These are phyloP conservation scores for Globisporangium nodosum DNA, from an alignment of 352 stramenopile genomes.

Conservation along the genomic window DNA sequence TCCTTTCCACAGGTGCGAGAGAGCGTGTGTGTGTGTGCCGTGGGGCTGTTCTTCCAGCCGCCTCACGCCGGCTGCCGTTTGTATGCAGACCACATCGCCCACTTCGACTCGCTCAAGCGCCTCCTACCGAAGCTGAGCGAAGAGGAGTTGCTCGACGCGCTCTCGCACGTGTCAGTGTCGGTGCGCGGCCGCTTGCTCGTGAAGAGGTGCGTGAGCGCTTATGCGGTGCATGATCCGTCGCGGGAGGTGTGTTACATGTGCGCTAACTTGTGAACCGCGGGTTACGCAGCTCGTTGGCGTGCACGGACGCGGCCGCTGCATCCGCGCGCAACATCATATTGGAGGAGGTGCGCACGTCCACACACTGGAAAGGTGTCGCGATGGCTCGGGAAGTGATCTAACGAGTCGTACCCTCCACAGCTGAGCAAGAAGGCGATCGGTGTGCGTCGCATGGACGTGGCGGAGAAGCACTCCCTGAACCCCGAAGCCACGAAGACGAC, in stretches of 20 bases:
- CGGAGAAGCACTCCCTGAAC: constrained; percentile 33
- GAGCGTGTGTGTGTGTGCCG: no score
- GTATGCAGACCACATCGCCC: constrained; percentile 30
- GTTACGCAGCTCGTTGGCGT: constrained; percentile 24
- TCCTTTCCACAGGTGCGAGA: constrained; percentile 19
- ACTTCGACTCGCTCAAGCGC: constrained; percentile 38
- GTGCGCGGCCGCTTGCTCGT: constrained; percentile 36
- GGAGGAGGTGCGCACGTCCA: constrained; percentile 26
- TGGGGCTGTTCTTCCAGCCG: not conserved
- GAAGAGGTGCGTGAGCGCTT: constrained; percentile 21
- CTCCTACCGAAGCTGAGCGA: constrained; percentile 33
- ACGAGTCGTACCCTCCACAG: constrained; percentile 9
- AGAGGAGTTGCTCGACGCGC: constrained; percentile 31
- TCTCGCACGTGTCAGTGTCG: constrained; percentile 37
- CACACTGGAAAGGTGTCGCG: not conserved
- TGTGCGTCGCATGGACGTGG: constrained; percentile 42
- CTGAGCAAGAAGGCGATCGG: constrained; percentile 26
- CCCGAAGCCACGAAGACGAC: constrained; percentile 40
- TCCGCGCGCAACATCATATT: constrained; percentile 43
- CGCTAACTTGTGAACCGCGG: no score
- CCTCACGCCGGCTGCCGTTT: not conserved
- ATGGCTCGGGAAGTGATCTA: not conserved
- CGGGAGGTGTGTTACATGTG: not conserved
- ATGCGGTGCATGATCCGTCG: no score
- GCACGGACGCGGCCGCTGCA: constrained; percentile 21